A percentile compares a stretch with the other conserved stretches of the same genome.
phyloP scores from a whole-genome alignment of 2,329 filamentous ascomycete genomes.

The Colletotrichum sp. region DNA sequence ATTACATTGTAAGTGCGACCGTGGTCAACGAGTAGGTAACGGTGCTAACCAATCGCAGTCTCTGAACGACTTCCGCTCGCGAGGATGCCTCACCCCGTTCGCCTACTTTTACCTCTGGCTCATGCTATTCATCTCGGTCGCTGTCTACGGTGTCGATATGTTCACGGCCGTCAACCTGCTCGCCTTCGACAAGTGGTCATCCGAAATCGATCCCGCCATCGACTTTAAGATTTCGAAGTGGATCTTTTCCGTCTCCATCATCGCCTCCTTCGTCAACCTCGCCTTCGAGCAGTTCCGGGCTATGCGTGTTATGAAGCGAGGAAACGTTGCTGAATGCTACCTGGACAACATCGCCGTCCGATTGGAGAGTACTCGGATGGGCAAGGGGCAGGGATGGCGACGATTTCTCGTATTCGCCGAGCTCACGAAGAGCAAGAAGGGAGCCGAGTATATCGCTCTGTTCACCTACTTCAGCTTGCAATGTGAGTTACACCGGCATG shows the following conservation, averaged over 20 bases:
- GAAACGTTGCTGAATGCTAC: slow-evolving; percentile 89
- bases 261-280: slow-evolving; percentile 85
- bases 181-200: slow-evolving; percentile 87
- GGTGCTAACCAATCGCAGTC: slow-evolving; percentile 34
- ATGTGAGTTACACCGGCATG: slow-evolving; percentile 44
- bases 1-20: slow-evolving; percentile 75
- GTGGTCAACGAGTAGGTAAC: neutral
- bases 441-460: slow-evolving; percentile 86
- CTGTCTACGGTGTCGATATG: slow-evolving; percentile 88
- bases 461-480: slow-evolving; percentile 87
- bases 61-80: slow-evolving; percentile 80
- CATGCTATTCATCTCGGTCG: slow-evolving; percentile 77
- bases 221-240: slow-evolving; percentile 83
- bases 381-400: slow-evolving; percentile 79
- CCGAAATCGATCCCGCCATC: slow-evolving; percentile 79
- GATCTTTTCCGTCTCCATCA: slow-evolving; percentile 94
- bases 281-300: slow-evolving; percentile 82
- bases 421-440: slow-evolving; percentile 89
- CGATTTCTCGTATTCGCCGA: slow-evolving; percentile 93
- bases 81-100: slow-evolving; percentile 76
- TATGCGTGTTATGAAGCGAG: slow-evolving; percentile 78
- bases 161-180: slow-evolving; percentile 94
- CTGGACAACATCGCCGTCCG: slow-evolving; percentile 86
- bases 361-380: slow-evolving; percentile 81
- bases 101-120: slow-evolving; percentile 88